A percentile compares a stretch with the other conserved stretches of the same genome.
These are phyloP conservation scores for Aaosphaeria pasadenensis DNA, from an alignment of 2,329 filamentous ascomycete species.

Conservation along the genomic window DNA sequence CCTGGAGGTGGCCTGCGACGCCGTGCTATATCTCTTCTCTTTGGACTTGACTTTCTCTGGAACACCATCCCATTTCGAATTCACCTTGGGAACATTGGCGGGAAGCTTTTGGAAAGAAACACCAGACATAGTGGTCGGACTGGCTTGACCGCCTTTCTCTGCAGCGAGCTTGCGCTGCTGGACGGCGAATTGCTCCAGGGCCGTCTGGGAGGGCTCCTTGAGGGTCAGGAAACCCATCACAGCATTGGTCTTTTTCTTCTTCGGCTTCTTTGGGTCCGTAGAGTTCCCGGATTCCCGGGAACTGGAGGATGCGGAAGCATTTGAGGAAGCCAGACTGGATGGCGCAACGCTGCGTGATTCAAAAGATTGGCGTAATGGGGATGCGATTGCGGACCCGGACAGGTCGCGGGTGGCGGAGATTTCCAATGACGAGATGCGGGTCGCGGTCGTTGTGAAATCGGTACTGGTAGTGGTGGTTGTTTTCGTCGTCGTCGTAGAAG, in stretches of 20 bases:
- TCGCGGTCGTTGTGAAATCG: too few relatives aligned
- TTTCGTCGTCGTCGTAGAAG: conserved; percentile 1
- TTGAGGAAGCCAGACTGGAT: conserved; percentile 33
- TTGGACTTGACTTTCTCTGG: conserved; percentile 40
- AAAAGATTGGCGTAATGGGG: conserved; percentile 1
- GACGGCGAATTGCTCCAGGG: conserved; percentile 45
- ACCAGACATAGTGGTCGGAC: conserved; percentile 25
- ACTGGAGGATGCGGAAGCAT: conserved; percentile 2
- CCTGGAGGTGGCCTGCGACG: neutral
- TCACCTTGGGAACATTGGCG: conserved; percentile 49
- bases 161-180: conserved; percentile 41
- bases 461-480: too few relatives aligned
- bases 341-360: conserved; percentile 20
- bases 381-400: conserved; percentile 4
- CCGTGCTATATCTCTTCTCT: conserved; percentile 4
- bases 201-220: conserved; percentile 49
- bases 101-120: conserved; percentile 48
- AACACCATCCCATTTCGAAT: conserved; percentile 54
- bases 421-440: neutral
- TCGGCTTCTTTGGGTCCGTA: conserved; percentile 22
- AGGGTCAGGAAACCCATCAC: conserved; percentile 47
- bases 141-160: conserved; percentile 19
- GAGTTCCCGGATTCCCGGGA: conserved; percentile 8
- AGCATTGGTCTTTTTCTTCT: conserved; percentile 34
- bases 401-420: conserved; percentile 1